Evolutionary conservation across 805 yeast genomes (phyloP).

Genomic region (Ogataea paraovalis): DNA sequence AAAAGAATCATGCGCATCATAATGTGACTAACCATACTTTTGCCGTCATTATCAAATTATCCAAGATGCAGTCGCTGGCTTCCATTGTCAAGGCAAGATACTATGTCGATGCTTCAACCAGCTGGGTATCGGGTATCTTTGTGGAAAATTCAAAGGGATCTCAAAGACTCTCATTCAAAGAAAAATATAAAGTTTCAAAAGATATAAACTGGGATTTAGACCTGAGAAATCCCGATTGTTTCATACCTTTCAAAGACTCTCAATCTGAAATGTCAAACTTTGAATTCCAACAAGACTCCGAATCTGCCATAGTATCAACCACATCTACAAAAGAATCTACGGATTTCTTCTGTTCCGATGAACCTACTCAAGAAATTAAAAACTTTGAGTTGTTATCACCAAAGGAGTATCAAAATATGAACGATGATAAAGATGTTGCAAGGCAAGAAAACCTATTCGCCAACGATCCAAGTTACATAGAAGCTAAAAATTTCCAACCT

Average conservation of each 20-base stretch:
- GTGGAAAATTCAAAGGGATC: conserved; percentile 39
- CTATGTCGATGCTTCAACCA: conserved; percentile 39
- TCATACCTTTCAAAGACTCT: conserved; percentile 28
- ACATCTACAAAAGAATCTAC: conserved; percentile 8
- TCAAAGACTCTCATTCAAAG: conserved; percentile 38
- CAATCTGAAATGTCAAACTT: conserved; percentile 16
- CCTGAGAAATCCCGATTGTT: conserved; percentile 34
- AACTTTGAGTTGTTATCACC: conserved; percentile 22
- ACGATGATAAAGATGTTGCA: conserved; percentile 15
- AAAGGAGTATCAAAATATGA: conserved; percentile 22
- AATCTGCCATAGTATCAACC: conserved; percentile 10
- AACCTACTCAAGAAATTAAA: conserved; percentile 26
- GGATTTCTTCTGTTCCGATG: conserved; percentile 18
- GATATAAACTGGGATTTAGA: conserved; percentile 43
- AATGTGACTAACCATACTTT: conserved; percentile 43
- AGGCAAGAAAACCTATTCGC: conserved; percentile 18
- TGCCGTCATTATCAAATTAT: conserved; percentile 45
- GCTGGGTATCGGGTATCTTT: conserved; percentile 37
- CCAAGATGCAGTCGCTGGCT: conserved; percentile 36
- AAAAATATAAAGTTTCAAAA: conserved; percentile 38
- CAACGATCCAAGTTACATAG: not conserved
- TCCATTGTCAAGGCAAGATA: conserved; percentile 38
- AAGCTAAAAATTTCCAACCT: conserved; percentile 38
- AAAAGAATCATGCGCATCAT: conserved; percentile 14
- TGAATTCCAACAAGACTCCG: conserved; percentile 17